phyloP scores from a whole-genome alignment of 2,329 filamentous ascomycete genomes.

The Aspergillus floridensis region DNA sequence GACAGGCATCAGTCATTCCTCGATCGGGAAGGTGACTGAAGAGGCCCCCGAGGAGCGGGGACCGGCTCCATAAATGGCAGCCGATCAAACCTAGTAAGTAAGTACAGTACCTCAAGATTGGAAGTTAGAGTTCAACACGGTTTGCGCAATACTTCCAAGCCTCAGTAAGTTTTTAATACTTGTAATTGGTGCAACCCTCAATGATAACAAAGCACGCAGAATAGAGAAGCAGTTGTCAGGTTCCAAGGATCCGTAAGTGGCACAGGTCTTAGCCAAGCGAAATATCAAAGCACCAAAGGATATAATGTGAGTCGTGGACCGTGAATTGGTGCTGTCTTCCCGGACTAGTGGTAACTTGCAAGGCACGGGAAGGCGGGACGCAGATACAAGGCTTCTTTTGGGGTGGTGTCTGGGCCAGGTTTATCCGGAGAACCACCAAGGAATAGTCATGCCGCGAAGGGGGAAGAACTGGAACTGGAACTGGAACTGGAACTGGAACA shows the following conservation, averaged over 20 bases:
- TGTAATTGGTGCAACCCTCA: background rate
- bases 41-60: background rate
- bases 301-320: background rate
- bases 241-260: conserved; percentile 2
- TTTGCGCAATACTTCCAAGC: conserved; percentile 3
- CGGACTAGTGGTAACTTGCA: conserved; percentile 7
- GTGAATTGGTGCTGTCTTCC: conserved; percentile 3
- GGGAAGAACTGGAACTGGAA: background rate
- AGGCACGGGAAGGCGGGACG: conserved; percentile 6
- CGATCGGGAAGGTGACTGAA: conserved; percentile 25
- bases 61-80: conserved; percentile 7
- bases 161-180: background rate
- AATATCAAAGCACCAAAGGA: conserved; percentile 11
- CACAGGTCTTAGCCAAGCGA: conserved; percentile 7
- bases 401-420: conserved; percentile 14
- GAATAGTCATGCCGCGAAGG: background rate
- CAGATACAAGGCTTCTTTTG: conserved; percentile 1
- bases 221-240: background rate
- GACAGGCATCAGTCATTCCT: conserved; percentile 7
- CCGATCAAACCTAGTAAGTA: background rate
- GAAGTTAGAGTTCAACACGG: background rate
- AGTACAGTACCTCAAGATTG: background rate
- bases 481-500: conserved; percentile 8
- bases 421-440: conserved; percentile 14
- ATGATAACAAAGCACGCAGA: background rate